A percentile compares a stretch with the other conserved stretches of the same genome.
These are phyloP conservation scores for Nigrospora osmanthi DNA, from an alignment of 2,329 filamentous ascomycete genomes.

Conservation along the genomic window DNA sequence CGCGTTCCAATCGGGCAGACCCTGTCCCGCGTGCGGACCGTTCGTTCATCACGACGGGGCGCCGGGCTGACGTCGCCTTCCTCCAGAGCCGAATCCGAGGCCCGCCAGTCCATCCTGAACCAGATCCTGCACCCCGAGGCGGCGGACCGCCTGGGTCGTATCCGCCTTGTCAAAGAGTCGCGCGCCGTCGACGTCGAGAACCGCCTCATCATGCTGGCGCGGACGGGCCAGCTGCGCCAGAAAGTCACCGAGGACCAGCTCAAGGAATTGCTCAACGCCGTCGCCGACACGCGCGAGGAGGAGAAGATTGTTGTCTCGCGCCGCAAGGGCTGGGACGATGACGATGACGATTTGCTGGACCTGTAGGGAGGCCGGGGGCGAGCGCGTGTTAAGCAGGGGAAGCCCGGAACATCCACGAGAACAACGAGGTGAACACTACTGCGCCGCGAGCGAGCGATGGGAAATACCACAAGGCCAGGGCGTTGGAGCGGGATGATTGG, in stretches of 20 bases:
- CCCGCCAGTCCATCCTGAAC: constrained; percentile 67
- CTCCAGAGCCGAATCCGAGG: constrained; percentile 43
- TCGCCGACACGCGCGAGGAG: constrained; percentile 67
- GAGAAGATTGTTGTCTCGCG: constrained; percentile 83
- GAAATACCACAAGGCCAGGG: no score
- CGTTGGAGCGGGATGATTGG: no score
- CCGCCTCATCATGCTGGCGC: constrained; percentile 83
- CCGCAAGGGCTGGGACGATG: constrained; percentile 78
- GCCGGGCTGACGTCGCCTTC: background rate
- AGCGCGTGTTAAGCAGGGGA: no score
- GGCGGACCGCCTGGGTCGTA: constrained; percentile 85
- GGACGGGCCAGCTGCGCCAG: constrained; percentile 73
- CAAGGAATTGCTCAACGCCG: constrained; percentile 80
- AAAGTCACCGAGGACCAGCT: constrained; percentile 91
- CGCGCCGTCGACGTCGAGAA: constrained; percentile 89
- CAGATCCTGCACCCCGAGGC: constrained; percentile 95
- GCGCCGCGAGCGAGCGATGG: no score
- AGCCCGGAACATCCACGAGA: no score
- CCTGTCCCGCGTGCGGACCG: background rate
- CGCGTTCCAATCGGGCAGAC: no score
- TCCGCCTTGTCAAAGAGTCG: constrained; percentile 89
- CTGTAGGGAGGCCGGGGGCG: constrained; percentile 23
- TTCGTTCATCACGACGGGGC: background rate
- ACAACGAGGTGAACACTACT: no score
- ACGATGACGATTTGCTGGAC: constrained; percentile 67